Evolutionary conservation across 805 yeast genomes (phyloP).

Genomic region (Metschnikowia cubensis): DNA sequence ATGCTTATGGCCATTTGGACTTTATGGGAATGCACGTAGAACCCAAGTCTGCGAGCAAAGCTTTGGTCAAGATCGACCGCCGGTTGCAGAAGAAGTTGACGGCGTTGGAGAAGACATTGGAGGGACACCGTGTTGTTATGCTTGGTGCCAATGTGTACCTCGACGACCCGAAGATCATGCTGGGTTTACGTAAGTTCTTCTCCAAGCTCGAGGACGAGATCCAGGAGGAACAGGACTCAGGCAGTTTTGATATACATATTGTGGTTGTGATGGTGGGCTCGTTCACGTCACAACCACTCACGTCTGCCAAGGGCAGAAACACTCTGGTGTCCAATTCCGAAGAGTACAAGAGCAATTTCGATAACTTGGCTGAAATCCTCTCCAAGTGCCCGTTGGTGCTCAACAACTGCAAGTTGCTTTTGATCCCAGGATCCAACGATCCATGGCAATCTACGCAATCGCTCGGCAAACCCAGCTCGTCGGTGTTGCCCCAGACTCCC

Average conservation of each 20-base stretch:
- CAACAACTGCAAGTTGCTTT: conserved; percentile 52
- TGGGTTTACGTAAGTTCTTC: conserved; percentile 64
- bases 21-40: conserved; percentile 46
- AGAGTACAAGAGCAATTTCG: conserved; percentile 64
- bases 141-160: conserved; percentile 73
- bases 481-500: conserved; percentile 55
- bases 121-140: conserved; percentile 57
- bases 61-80: conserved; percentile 53
- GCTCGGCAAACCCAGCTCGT: conserved; percentile 45
- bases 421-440: conserved; percentile 88
- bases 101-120: conserved; percentile 51
- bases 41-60: conserved; percentile 14
- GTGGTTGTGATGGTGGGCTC: conserved; percentile 82
- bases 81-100: conserved; percentile 52
- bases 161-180: conserved; percentile 55
- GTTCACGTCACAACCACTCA: conserved; percentile 63
- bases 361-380: conserved; percentile 63
- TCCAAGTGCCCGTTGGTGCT: conserved; percentile 55
- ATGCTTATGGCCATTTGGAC: conserved; percentile 76
- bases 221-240: conserved; percentile 33
- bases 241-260: conserved; percentile 42
- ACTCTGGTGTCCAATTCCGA: conserved; percentile 49
- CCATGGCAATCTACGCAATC: conserved; percentile 82
- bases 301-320: conserved; percentile 49
- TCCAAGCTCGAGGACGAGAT: conserved; percentile 39